A percentile compares a stretch with the other conserved stretches of the same genome.
phyloP scores from a whole-genome alignment of 2,329 filamentous ascomycete genomes.

The Chalaropsis ovoidea region DNA sequence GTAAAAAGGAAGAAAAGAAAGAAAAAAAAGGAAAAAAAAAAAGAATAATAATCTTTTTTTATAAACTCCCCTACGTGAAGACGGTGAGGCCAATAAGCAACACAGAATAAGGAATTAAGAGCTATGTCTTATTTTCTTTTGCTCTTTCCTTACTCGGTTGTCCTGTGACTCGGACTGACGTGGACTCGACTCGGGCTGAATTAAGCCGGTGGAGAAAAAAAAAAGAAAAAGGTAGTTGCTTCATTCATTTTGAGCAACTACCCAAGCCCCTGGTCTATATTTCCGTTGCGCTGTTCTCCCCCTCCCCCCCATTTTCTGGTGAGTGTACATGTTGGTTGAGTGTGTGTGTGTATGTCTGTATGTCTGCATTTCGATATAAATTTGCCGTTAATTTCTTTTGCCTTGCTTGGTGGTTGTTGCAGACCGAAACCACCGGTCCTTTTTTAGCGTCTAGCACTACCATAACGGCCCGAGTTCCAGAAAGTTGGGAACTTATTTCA shows the following conservation, averaged over 20 bases:
- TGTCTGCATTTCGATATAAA: constrained; percentile 1
- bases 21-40: background rate
- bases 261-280: background rate
- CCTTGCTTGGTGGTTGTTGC: background rate
- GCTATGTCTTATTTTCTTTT: background rate
- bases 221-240: background rate
- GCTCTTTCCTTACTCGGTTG: background rate
- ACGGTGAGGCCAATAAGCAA: background rate
- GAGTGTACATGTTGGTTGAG: background rate
- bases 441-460: constrained; percentile 5
- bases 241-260: background rate
- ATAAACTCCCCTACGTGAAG: no score
- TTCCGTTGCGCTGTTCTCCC: background rate
- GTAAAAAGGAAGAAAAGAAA: background rate
- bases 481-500: constrained; percentile 11
- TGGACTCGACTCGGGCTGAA: background rate
- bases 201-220: background rate
- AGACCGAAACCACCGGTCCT: background rate
- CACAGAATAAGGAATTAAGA: background rate
- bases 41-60: no score
- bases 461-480: constrained; percentile 5
- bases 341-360: no score
- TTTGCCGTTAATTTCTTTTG: background rate
- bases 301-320: background rate
- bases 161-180: background rate